These are phyloP conservation scores for Urostyla sp. DNA, from an alignment of 73 alveolate species.

Conservation along the genomic window DNA sequence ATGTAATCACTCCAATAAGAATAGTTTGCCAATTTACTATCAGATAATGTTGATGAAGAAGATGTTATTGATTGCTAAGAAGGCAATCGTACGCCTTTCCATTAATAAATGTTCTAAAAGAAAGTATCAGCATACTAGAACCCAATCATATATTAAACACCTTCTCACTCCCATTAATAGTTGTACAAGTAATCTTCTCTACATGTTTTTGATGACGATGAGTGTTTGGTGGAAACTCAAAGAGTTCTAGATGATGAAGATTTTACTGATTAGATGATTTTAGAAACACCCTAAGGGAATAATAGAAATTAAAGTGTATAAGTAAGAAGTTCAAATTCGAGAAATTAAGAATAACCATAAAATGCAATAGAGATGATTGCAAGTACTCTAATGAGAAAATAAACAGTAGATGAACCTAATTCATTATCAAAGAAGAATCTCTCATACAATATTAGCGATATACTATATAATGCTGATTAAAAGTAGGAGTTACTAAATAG, in stretches of 20 bases:
- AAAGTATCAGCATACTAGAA: background rate
- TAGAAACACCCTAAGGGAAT: conserved; percentile 33
- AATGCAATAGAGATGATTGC: too few species aligned
- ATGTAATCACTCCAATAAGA: background rate
- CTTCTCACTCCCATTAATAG: too few species aligned
- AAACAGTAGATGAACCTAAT: too few species aligned
- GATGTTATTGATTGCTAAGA: conserved; percentile 11
- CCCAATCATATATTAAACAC: too few species aligned
- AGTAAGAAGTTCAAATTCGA: background rate
- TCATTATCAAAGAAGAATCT: too few species aligned
- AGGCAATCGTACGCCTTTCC: background rate
- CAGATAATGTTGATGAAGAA: conserved; percentile 27
- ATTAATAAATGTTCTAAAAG: background rate
- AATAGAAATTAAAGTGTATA: background rate
- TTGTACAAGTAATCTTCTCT: too few species aligned
- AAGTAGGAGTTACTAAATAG: conserved; percentile 37
- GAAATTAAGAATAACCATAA: too few species aligned
- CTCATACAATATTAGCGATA: too few species aligned
- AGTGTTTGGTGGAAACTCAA: background rate
- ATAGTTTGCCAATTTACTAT: background rate
- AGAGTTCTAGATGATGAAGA: conserved; percentile 31
- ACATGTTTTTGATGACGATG: conserved; percentile 38
- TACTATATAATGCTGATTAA: conserved; percentile 16
- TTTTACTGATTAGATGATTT: conserved; percentile 4
- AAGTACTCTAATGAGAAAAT: too few species aligned